Base-by-base conservation (phyloP, 768 basidiomycete species). In the Solioccasus polychromus region DNA sequence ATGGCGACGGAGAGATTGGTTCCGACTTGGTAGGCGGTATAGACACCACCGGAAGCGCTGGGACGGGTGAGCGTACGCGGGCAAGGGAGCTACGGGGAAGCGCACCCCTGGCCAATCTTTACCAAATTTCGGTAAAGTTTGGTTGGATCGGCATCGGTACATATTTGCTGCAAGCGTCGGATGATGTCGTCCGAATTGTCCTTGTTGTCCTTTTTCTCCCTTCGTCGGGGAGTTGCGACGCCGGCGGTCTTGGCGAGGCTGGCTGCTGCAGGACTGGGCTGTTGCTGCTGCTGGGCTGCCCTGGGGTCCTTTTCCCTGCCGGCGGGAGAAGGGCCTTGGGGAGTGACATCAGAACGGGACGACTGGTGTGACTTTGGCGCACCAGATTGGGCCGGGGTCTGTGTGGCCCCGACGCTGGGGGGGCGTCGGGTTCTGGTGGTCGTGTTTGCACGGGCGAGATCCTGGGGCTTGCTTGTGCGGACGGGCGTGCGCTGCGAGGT, bases 91-190 rank as follows among this genome's bases (percentile, higher is more conserved):
- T 22, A 24, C 18, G 14, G 25, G 18, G 2, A 26, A 24, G 70
- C 87, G 61, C 57, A 95, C 92, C 95, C 96, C 67, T 98, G 95
- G 31, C 95, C 96, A 61, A 98, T 96, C 79, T 97, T 98, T 68
- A 91, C 84, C 34, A 98, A 75, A 60, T 80, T 93, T 47, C 94
- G 77, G 61, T 98, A 98, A 28, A 97, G 70, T 66, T 82, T 82
- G 28, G 94, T 98, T 23, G 96, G 96, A 68, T 99, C 96, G 5
- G 92, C 94, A 62, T 96, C 92, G 2, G 95, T 95, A 61, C 96
- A 99, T 59, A 99, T 98, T 59, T 85, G 84, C 62, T 91, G 86
- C 55, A 99, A 68, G 15, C 93, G 82, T 56, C 83, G 86, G 50
- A 98, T 85, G 49, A 98, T 92, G 58, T 97, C 94, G 53, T 87